Evolutionary conservation across 768 basidiomycete species (phyloP).

Genomic region (Coprinopsis sp.): DNA sequence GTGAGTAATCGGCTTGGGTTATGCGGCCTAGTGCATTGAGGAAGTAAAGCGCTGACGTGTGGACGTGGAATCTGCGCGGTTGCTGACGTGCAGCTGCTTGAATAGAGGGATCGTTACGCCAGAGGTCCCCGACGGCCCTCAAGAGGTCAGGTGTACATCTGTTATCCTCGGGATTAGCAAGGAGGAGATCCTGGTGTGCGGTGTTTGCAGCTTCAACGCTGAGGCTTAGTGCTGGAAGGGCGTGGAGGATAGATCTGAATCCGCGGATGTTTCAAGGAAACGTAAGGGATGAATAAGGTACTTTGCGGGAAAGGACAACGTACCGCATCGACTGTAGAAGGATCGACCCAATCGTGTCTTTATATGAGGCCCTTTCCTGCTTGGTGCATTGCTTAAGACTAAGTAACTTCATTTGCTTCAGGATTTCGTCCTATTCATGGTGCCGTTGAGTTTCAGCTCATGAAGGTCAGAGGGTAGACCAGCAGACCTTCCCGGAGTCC

Average conservation of each 20-base stretch:
- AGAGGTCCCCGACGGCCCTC: constrained; percentile 75
- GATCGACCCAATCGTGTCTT: no score
- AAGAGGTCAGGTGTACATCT: constrained; percentile 69
- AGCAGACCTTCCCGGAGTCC: constrained; percentile 90
- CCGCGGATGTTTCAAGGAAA: neutral
- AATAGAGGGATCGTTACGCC: constrained; percentile 75
- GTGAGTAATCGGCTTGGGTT: constrained; percentile 68
- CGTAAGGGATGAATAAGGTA: constrained; percentile 3
- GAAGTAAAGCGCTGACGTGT: constrained; percentile 95
- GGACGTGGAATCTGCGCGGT: constrained; percentile 91
- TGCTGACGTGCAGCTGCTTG: constrained; percentile 78
- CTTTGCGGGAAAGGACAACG: no score
- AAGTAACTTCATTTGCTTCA: constrained; percentile 99
- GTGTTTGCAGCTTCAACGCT: constrained; percentile 62
- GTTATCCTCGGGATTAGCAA: constrained; percentile 53
- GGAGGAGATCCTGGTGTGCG: no score
- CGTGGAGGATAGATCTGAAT: constrained; percentile 80
- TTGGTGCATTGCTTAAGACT: no score
- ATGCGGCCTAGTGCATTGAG: constrained; percentile 90
- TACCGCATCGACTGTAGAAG: no score
- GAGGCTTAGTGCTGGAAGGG: constrained; percentile 81
- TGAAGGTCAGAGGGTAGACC: constrained; percentile 1
- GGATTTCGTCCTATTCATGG: constrained; percentile 67
- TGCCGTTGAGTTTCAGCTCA: neutral
- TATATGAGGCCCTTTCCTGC: no score